phyloP scores from a whole-genome alignment of 768 basidiomycete species.

The Dioszegia hungarica region DNA sequence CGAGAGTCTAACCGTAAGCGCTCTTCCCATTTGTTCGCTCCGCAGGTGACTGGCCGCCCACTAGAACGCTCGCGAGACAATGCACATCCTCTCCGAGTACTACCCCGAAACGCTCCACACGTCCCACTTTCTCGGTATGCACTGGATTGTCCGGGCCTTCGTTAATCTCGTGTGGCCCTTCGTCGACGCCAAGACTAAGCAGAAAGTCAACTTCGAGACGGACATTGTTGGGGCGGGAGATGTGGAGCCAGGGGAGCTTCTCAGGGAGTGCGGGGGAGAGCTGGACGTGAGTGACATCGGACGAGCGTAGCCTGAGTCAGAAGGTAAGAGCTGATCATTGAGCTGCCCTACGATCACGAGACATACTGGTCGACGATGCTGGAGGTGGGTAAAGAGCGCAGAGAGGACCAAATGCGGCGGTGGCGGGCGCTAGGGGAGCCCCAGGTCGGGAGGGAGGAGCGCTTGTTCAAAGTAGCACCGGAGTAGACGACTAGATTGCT shows the following conservation, averaged over 20 bases:
- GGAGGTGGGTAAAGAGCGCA: slow-evolving; percentile 15
- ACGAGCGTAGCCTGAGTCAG: too few relatives aligned
- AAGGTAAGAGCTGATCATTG: too few relatives aligned
- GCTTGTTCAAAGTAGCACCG: slow-evolving; percentile 10
- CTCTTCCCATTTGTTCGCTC: background rate
- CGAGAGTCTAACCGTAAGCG: slow-evolving; percentile 28
- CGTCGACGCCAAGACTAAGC: slow-evolving; percentile 39
- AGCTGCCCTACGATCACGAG: slow-evolving; percentile 38
- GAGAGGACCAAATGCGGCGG: slow-evolving; percentile 16
- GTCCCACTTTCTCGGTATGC: slow-evolving; percentile 30
- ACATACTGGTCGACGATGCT: slow-evolving; percentile 34
- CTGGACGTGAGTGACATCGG: slow-evolving; percentile 40
- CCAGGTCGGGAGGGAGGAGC: slow-evolving; percentile 19
- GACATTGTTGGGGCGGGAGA: slow-evolving; percentile 13
- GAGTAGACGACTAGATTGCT: background rate
- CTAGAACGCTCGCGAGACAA: slow-evolving; percentile 32
- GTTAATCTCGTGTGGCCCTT: slow-evolving; percentile 49
- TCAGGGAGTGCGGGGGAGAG: slow-evolving; percentile 39
- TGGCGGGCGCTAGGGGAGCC: slow-evolving; percentile 23
- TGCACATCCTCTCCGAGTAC: slow-evolving; percentile 29
- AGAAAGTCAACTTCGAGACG: slow-evolving; percentile 25
- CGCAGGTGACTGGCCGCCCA: too few relatives aligned
- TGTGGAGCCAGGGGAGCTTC: slow-evolving; percentile 21
- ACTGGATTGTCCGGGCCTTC: slow-evolving; percentile 34
- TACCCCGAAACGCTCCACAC: slow-evolving; percentile 44